These are phyloP conservation scores for Apiospora rasikravindrae DNA, from an alignment of 2,329 filamentous ascomycete genomes.

Conservation along the genomic window DNA sequence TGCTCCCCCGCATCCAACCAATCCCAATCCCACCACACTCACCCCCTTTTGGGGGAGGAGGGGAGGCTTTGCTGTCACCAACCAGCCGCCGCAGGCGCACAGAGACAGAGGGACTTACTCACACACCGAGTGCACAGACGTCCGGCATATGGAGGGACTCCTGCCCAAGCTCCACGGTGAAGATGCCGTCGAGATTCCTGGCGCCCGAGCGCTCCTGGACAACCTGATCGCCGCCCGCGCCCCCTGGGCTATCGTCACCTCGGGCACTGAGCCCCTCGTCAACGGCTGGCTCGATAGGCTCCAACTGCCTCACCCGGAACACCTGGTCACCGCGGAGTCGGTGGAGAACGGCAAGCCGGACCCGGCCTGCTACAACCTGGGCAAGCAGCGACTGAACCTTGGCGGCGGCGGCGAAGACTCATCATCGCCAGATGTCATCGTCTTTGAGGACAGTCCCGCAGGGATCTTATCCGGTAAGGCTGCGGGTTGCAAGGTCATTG, in stretches of 20 bases:
- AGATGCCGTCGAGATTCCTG: conserved; percentile 85
- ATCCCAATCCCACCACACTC: conserved; percentile 18
- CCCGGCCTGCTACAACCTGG: conserved; percentile 74
- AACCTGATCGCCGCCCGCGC: conserved; percentile 65
- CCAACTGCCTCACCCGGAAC: conserved; percentile 66
- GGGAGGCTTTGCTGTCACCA: conserved; percentile 8
- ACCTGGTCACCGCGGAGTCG: conserved; percentile 77
- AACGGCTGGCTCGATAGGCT: conserved; percentile 74
- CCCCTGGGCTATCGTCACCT: conserved; percentile 88
- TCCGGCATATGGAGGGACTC: conserved; percentile 76
- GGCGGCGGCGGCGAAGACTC: conserved; percentile 42
- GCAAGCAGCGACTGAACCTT: conserved; percentile 64
- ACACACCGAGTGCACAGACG: conserved; percentile 58
- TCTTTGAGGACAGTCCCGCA: conserved; percentile 88
- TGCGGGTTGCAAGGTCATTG: conserved; percentile 84
- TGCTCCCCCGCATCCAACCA: conserved; percentile 22
- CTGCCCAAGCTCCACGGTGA: conserved; percentile 78
- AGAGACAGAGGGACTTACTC: not conserved
- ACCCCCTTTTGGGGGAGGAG: conserved; percentile 9
- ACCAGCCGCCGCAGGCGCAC: conserved; percentile 1
- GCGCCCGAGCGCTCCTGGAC: conserved; percentile 73
- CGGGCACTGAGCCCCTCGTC: conserved; percentile 71
- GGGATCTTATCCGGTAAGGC: conserved; percentile 84
- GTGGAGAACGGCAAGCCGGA: conserved; percentile 79
- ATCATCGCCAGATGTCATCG: conserved; percentile 60